Evolutionary conservation across 352 stramenopile species (phyloP).

Genomic region (Phytophthora europaea): DNA sequence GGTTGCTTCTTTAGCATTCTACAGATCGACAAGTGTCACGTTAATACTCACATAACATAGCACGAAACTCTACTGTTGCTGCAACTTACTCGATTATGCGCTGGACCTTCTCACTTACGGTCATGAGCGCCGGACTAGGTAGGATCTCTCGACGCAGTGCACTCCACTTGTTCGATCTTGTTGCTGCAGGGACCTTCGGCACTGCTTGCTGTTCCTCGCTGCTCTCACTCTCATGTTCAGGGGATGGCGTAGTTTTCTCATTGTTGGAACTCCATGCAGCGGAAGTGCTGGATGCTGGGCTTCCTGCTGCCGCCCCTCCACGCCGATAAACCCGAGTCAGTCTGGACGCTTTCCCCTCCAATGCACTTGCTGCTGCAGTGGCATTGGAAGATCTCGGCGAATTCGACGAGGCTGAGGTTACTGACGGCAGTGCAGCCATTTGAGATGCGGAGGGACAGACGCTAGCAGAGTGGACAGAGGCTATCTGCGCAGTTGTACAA

Average conservation of each 20-base stretch:
- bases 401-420: constrained; percentile 12
- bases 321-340: constrained; percentile 24
- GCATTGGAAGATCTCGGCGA: background rate
- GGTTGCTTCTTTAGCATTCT: constrained; percentile 73
- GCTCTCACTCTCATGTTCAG: constrained; percentile 42
- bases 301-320: constrained; percentile 6
- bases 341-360: constrained; percentile 13
- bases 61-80: background rate
- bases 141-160: constrained; percentile 45
- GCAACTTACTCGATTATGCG: constrained; percentile 73
- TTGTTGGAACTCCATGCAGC: constrained; percentile 9
- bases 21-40: background rate
- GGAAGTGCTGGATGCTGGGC: background rate
- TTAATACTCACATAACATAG: background rate
- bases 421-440: constrained; percentile 31
- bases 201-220: constrained; percentile 51
- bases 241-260: constrained; percentile 1
- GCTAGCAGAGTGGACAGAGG: background rate
- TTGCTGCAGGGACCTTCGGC: background rate
- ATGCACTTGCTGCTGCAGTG: constrained; percentile 11
- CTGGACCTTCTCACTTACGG: constrained; percentile 68
- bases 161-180: constrained; percentile 36
- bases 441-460: background rate
- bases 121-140: constrained; percentile 66
- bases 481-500: background rate